These are phyloP conservation scores for Corymbia maculata DNA, from an alignment of 345 rosid species.

Conservation along the genomic window DNA sequence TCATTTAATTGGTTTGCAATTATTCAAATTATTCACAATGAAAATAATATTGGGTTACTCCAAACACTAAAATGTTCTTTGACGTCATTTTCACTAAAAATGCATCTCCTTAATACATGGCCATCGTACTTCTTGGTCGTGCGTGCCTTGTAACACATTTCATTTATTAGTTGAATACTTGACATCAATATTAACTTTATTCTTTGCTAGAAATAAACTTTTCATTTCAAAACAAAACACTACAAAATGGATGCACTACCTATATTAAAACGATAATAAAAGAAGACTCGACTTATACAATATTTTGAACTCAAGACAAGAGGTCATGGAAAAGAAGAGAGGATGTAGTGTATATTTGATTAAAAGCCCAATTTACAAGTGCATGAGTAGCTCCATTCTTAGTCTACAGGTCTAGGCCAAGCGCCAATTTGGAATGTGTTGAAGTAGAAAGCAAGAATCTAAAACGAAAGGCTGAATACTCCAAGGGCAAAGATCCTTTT, in stretches of 20 bases:
- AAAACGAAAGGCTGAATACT: not conserved
- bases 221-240: not conserved
- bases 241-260: not conserved
- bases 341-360: too few relatives aligned
- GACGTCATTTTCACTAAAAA: not conserved
- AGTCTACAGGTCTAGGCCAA: not conserved
- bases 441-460: too few relatives aligned
- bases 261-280: not conserved
- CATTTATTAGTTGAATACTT: not conserved
- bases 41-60: not conserved
- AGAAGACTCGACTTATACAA: not conserved
- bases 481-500: too few relatives aligned
- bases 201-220: not conserved
- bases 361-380: not conserved
- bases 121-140: too few relatives aligned
- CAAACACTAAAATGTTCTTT: not conserved
- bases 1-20: not conserved
- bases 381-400: too few relatives aligned
- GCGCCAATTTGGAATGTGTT: not conserved
- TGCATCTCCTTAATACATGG: not conserved
- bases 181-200: not conserved
- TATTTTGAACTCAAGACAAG: rapidly evolving
- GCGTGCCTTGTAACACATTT: not conserved
- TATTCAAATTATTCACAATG: not conserved
- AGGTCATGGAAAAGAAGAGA: too few relatives aligned